phyloP scores from a whole-genome alignment of 139 green algal species.

The Chlorella sp. region DNA sequence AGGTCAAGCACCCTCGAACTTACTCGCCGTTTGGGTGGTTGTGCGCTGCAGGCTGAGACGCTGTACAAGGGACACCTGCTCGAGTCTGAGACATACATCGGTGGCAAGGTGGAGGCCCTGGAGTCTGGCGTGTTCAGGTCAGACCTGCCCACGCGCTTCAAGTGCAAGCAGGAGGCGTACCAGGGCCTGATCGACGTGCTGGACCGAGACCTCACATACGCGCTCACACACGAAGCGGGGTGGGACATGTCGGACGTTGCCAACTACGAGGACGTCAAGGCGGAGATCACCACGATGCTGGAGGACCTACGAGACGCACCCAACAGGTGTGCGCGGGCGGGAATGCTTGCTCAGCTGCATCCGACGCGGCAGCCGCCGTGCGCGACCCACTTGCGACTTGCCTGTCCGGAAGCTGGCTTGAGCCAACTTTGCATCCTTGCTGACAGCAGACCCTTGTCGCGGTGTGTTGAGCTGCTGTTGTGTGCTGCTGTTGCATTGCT shows the following conservation, averaged over 20 bases:
- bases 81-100: conserved; percentile 98
- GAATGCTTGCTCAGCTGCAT: too few species aligned
- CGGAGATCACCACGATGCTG: conserved; percentile 55
- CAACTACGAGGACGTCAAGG: conserved; percentile 68
- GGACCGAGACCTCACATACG: conserved; percentile 86
- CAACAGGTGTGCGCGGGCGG: too few species aligned
- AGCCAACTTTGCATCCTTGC: too few species aligned
- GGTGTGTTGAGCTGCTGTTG: too few species aligned
- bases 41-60: conserved; percentile 39
- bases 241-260: conserved; percentile 51
- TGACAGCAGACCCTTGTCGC: too few species aligned
- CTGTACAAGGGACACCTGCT: conserved; percentile 81
- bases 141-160: conserved; percentile 90
- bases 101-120: conserved; percentile 86
- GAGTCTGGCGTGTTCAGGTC: conserved; percentile 87
- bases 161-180: conserved; percentile 66
- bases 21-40: too few species aligned
- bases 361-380: too few species aligned
- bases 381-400: too few species aligned
- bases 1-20: too few species aligned
- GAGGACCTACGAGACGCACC: too few species aligned
- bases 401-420: too few species aligned
- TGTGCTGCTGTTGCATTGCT: not conserved
- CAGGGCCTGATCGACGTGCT: conserved; percentile 85
- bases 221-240: conserved; percentile 63